Base-by-base conservation (phyloP, 805 yeast genomes). In the Debaryomyces maramus region DNA sequence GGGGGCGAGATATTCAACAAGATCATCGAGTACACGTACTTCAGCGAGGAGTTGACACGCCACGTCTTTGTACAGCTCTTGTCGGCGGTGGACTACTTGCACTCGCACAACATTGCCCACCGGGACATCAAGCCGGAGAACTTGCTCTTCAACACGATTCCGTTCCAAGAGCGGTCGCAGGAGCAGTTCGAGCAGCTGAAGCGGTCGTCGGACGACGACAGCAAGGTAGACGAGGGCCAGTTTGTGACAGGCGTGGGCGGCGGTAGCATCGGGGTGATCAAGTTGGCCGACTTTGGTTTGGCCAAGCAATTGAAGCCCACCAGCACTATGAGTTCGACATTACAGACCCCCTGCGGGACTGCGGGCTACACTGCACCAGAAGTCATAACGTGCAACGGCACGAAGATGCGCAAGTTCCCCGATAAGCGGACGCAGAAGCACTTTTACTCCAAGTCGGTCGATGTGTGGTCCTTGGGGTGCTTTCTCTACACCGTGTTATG, bases 1-100 rank as follows among this genome's bases (percentile, higher is more conserved):
- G 95, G 95, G 6, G 95, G 95, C 7, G 95, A 85, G 62, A 75
- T 85, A 23, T 85, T 86, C 65, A 85, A 83, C 47, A 86, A 85
- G 55, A 84, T 85, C 51, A 86, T 86, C 36, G 81, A 84, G 41
- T 78, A 76, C 50, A 86, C 95, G 0, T 85, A 85, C 58, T 83
- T 85, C 58, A 72, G 82, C 36, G 95, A 85, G 58, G 80, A 81
- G 42, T 68, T 85, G 45, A 70, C 88, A 14, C 70, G 88, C 17
- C 91, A 85, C 61, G 80, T 85, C 5, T 84, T 86, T 45, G 55
- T 73, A 30, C 95, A 85, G 56, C 81, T 86, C 23, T 84, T 87
- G 3, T 69, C 75, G 34, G 83, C 91, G 0, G 75, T 85, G 16
- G 75, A 83, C 33, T 81, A 84, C 56, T 64, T 86, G 35, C 95